Percentiles rank a stretch among this genome's conserved stretches.
Evolutionary conservation across 371 early-diverging fungal genomes (phyloP).

Genomic region (Mortierella sp.): DNA sequence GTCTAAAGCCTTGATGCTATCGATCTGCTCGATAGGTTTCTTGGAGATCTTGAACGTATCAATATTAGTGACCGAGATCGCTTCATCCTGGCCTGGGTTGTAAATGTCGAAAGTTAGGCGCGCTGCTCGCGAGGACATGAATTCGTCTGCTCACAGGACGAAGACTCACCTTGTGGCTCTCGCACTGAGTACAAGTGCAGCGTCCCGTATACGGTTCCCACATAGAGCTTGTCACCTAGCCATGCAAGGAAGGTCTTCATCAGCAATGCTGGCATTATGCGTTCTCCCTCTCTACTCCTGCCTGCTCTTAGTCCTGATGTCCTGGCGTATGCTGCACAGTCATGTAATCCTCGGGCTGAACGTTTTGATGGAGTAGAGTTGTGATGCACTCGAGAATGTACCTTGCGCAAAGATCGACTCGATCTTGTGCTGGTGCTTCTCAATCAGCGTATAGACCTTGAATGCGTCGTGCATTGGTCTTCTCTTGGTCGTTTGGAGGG

Average conservation of each 20-base stretch:
- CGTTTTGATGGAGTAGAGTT: too few relatives aligned
- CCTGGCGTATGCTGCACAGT: too few relatives aligned
- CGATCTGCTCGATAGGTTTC: conserved; percentile 79
- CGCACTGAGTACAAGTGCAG: conserved; percentile 76
- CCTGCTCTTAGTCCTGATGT: too few relatives aligned
- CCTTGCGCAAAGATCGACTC: conserved; percentile 76
- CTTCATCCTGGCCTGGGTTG: conserved; percentile 39
- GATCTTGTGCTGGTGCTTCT: conserved; percentile 65
- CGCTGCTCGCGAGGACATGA: too few relatives aligned
- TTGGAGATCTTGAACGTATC: conserved; percentile 80
- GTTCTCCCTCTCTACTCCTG: background rate
- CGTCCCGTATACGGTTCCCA: conserved; percentile 78
- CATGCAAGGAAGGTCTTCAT: background rate
- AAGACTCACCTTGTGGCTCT: conserved; percentile 65
- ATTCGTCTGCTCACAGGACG: too few relatives aligned
- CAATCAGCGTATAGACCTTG: conserved; percentile 75
- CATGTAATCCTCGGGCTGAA: background rate
- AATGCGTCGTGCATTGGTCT: conserved; percentile 71
- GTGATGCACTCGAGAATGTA: conserved; percentile 19
- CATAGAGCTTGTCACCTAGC: conserved; percentile 75
- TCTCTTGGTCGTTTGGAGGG: background rate
- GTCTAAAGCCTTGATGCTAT: conserved; percentile 80
- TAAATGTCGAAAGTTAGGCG: background rate
- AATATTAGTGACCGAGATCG: conserved; percentile 61
- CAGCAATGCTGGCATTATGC: background rate